Evolutionary conservation across 2,329 filamentous ascomycete species (phyloP), one percentile per base, ranked within the genome.

Genomic region (Monosporascus sp.): DNA sequence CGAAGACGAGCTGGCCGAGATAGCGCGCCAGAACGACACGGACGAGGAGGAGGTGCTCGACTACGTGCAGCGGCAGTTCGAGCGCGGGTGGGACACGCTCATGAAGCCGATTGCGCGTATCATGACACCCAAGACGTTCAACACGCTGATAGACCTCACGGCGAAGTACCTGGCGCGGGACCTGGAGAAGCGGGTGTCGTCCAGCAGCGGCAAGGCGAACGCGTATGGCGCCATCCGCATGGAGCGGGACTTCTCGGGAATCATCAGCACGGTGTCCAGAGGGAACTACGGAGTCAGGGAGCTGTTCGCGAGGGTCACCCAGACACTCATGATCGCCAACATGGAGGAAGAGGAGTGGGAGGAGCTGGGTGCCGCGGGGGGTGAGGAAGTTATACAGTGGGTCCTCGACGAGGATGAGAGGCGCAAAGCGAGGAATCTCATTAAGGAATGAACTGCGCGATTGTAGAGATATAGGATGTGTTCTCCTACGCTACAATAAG

Each of bases 311-410:
- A 78, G 82, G 55, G 86, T 86, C 59, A 75, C 78, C 54, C 87
- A 91, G 72, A 86, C 90, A 67, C 83, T 82, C 45, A 77, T 90
- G 70, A 77, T 90, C 2, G 80, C 89, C 71, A 88, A 87, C 58
- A 89, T 91, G 87, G 88, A 92, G 62, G 86, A 88, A 35, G 88
- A 92, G 55, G 88, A 92, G 67, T 90, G 88, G 85, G 85, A 88
- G 37, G 87, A 88, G 62, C 68, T 87, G 17, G 58, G 50, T n/a
- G 63, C 61, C 2, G 68, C 77, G 39, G 67, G 75, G 36, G 75
- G 73, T 44, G 77, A 81, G 36, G 81, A 78, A 27, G 82, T 79
- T 31, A 78, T 89, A 59, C 76, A 75, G 48, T 86, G 83, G 83
- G 77, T 80, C 36, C 61, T 87, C 52, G 79, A 74, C 61, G 73